phyloP scores from a whole-genome alignment of 2,329 filamentous ascomycete genomes.

The Cercospora zeae-maydis region DNA sequence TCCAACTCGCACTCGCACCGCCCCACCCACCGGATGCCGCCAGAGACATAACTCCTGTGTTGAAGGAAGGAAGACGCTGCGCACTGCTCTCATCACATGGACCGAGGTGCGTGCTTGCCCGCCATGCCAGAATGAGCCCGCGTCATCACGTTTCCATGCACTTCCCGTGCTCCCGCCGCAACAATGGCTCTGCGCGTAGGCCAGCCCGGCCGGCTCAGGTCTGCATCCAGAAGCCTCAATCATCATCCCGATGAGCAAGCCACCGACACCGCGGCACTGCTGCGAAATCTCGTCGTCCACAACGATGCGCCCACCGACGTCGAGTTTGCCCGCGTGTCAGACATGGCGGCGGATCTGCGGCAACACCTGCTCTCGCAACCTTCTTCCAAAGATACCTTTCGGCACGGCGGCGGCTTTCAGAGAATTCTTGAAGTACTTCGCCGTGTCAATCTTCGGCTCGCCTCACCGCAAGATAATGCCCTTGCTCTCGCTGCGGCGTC shows the following conservation, averaged over 20 bases:
- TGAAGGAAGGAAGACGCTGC: not conserved
- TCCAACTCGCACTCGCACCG: not conserved
- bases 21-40: not conserved
- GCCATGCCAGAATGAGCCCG: conserved; percentile 23
- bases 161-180: conserved; percentile 14
- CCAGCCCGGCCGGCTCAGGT: conserved; percentile 26
- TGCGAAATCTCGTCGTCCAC: conserved; percentile 22
- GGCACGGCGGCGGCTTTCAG: conserved; percentile 33
- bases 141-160: not conserved
- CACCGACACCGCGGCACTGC: conserved; percentile 26
- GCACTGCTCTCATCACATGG: conserved; percentile 14
- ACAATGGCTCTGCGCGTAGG: conserved; percentile 28
- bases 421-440: conserved; percentile 24
- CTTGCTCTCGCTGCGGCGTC: not conserved
- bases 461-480: conserved; percentile 13
- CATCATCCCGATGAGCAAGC: conserved; percentile 29
- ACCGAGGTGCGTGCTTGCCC: conserved; percentile 11
- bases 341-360: conserved; percentile 23
- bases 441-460: conserved; percentile 13
- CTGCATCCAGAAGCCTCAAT: conserved; percentile 30
- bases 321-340: conserved; percentile 18
- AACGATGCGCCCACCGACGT: conserved; percentile 20
- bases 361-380: conserved; percentile 19
- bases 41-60: not conserved
- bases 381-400: conserved; percentile 31